phyloP scores from a whole-genome alignment of 371 early-diverging fungal species.

The Mortierella polycephala region DNA sequence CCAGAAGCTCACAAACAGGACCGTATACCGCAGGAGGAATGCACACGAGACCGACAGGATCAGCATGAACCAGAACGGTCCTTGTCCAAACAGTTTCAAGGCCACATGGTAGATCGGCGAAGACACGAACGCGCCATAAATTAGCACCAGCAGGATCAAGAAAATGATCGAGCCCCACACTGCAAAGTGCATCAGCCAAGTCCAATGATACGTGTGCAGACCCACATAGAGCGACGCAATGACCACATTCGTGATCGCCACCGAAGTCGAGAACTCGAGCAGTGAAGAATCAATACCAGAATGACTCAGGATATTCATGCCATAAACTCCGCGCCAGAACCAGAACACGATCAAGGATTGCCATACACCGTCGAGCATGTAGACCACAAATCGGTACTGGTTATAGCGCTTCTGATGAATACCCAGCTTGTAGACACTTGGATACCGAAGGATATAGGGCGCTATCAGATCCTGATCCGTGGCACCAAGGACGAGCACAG shows the following conservation, averaged over 20 bases:
- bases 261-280: conserved; percentile 69
- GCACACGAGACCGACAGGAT: conserved; percentile 66
- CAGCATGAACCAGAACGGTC: conserved; percentile 80
- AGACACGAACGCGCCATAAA: conserved; percentile 65
- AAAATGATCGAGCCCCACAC: conserved; percentile 61
- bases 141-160: conserved; percentile 63
- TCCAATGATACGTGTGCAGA: conserved; percentile 81
- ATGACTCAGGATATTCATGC: conserved; percentile 23
- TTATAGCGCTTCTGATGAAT: conserved; percentile 70
- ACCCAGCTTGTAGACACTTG: conserved; percentile 74
- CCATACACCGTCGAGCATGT: conserved; percentile 77
- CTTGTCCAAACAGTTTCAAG: conserved; percentile 64
- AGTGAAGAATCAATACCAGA: conserved; percentile 59
- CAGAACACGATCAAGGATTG: conserved; percentile 77
- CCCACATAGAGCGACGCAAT: conserved; percentile 79
- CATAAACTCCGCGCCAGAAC: conserved; percentile 65
- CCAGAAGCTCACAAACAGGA: conserved; percentile 69
- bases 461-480: conserved; percentile 74
- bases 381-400: conserved; percentile 67
- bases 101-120: conserved; percentile 72
- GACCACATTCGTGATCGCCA: conserved; percentile 70
- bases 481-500: conserved; percentile 72
- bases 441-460: conserved; percentile 67
- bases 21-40: conserved; percentile 72
- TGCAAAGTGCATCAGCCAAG: conserved; percentile 68